Base-by-base conservation (phyloP, 352 stramenopile genomes). In the Phytophthora foliorum region DNA sequence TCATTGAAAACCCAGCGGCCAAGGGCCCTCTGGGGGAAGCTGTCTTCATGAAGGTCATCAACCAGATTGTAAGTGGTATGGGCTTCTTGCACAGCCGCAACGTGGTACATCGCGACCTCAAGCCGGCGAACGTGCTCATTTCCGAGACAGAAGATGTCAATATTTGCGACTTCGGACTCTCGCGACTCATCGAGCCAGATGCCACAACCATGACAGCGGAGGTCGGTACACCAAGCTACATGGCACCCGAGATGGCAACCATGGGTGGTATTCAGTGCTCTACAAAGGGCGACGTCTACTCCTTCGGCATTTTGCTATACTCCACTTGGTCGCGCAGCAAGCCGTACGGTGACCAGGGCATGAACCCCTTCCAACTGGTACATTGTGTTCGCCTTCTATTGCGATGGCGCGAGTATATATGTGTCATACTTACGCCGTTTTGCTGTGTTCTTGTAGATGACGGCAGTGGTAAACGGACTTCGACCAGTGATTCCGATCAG, bases 91-190 rank as follows among this genome's bases (percentile, higher is more conserved):
- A 89, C 85, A 98, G 82, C 69, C 85, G 88, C 39, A 93, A 84
- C 46, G 88, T 95, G 29, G 88, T 95, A 50, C 88, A 95, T 62
- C 82, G 87, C 31, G 94, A 98, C 56, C 69, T 98, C n/a, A 97
- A 99, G 60, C 96, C 96, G 14, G 92, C 90, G 16, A 99, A 99
- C 70, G 90, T 98, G 48, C 82, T 98, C 24, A 96, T 98, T 57
- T 92, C 93, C 44, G 88, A 94, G 39, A 92, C 80, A 34, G 90
- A 97, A 49, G 85, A 97, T 49, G 78, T 98, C 25, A 98, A 98
- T 65, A 93, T 98, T 51, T 98, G 94, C 60, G 94, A 98, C 74
- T 98, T 98, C 78, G 95, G 95, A 2, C 86, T 98, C 21, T 97
- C 88, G 27, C 67, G 88, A 10, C 75, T 96, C 39, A 94, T 96